Conservation (phyloP, 202 grass and related monocot species). For the Dendrocalamus latiflorus region DNA sequence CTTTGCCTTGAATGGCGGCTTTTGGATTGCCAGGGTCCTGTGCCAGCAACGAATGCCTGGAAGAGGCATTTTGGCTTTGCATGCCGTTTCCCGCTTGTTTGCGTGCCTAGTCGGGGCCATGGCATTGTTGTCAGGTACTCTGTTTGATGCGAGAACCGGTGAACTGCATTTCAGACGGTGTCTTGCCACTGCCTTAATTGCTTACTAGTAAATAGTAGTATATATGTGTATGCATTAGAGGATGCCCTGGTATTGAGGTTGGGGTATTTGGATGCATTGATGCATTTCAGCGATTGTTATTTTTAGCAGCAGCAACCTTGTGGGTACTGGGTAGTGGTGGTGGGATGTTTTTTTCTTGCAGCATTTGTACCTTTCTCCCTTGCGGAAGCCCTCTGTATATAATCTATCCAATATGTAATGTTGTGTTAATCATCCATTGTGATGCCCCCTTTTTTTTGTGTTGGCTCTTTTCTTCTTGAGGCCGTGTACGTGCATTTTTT, state of each 20-base stretch:
- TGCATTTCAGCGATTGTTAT: constrained; percentile 16
- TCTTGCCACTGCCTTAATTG: neutral
- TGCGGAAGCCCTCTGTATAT: constrained; percentile 34
- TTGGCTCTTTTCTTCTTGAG: neutral
- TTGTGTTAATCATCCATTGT: neutral
- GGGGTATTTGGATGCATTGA: constrained; percentile 8
- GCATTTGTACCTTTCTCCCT: neutral
- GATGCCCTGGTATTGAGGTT: neutral
- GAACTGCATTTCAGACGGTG: neutral
- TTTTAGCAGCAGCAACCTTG: constrained; percentile 2
- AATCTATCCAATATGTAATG: neutral
- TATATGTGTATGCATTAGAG: constrained; percentile 32
- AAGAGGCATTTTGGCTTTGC: constrained; percentile 18
- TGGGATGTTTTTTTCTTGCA: constrained; percentile 5
- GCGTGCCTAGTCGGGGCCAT: neutral
- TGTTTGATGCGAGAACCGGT: neutral
- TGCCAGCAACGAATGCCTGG: constrained; percentile 5
- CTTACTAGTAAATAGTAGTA: constrained; percentile 38
- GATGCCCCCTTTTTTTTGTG: neutral
- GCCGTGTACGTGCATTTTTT: neutral
- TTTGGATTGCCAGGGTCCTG: neutral
- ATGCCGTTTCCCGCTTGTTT: neutral
- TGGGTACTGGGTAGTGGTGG: neutral
- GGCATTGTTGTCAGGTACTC: neutral
- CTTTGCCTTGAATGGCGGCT: constrained; percentile 15